phyloP scores from a whole-genome alignment of 1,284 basidiomycete genomes.

The Hymenochaete sp. region DNA sequence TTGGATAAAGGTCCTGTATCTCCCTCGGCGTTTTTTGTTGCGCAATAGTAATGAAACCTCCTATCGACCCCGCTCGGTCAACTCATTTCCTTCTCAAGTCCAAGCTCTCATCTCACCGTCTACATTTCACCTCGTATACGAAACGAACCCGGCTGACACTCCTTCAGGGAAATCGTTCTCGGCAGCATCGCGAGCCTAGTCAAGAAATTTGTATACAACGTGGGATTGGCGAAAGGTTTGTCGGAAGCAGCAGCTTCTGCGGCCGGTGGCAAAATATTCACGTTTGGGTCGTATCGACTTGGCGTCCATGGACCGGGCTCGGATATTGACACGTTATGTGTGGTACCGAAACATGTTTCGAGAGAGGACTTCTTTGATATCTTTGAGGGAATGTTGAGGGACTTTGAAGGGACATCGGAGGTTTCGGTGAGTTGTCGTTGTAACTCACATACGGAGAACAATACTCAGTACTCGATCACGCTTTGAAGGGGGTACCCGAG shows the following conservation, averaged over 20 bases:
- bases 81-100: not conserved
- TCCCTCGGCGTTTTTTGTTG: not conserved
- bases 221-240: conserved; percentile 72
- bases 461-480: not conserved
- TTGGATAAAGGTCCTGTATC: not conserved
- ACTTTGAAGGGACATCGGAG: conserved; percentile 81
- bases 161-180: conserved; percentile 79
- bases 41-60: too few relatives aligned
- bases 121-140: not conserved
- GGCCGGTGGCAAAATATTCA: conserved; percentile 97
- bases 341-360: conserved; percentile 93
- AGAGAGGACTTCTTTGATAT: conserved; percentile 93
- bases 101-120: not conserved
- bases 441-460: too few relatives aligned
- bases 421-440: conserved; percentile 87
- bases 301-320: conserved; percentile 95
- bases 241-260: conserved; percentile 80
- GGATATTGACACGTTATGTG: conserved; percentile 98
- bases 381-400: conserved; percentile 86
- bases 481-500: conserved; percentile 78
- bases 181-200: conserved; percentile 86
- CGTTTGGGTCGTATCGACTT: conserved; percentile 93
- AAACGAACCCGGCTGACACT: not conserved
- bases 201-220: conserved; percentile 87
- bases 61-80: too few relatives aligned